Base-by-base conservation (phyloP, 2,329 filamentous ascomycete species). In the Hymenotorrendiella dingleyae region DNA sequence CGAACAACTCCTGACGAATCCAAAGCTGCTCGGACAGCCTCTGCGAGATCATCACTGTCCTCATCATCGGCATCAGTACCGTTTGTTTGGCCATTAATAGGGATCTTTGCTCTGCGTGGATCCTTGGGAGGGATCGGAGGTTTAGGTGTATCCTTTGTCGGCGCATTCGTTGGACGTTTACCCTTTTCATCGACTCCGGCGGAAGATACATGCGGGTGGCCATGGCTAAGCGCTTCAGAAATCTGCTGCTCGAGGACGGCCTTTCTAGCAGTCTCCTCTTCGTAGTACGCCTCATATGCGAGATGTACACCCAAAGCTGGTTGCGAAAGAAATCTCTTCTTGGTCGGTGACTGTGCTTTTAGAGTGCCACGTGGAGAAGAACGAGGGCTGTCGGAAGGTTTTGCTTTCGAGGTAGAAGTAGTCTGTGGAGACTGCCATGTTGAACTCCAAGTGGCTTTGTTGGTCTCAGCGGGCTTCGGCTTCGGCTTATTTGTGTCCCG, bases 11-110 rank as follows among this genome's bases (percentile, higher is more conserved):
- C 23, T 4, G 39, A 35, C 4, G 35, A 23, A 21, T 24, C 44
- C 11, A 53, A 20, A 33, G 47, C 46, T 23, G 44, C 43, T 37
- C 40, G 41, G 19, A 48, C 40, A 24, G 23, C 45, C 6, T 44
- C 48, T 29, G 49, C 45, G 8, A 52, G 19, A 33, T 44, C 36
- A 14, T 44, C 37, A 29, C 32, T 40, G 16, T 45, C 24, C 20
- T 42, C 48, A 33, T 46, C 42, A 26, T 45, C 42, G 17, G 42
- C 33, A 32, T 40, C 38, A 12, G 36, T 41, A 12, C 23, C 29
- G 28, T 39, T 14, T 17, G 40, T 40, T n/a, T n/a, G n/a, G n/a
- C n/a, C n/a, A n/a, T n/a, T n/a, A n/a, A n/a, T n/a, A 7, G 22
- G 23, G 5, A 40, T 9, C 7, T 22, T 12, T 21, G 14, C 19